Evolutionary conservation across 305 asterid species (phyloP), one percentile per base, ranked within the genome.

Genomic region (Fraxinus xanthoxyloides): DNA sequence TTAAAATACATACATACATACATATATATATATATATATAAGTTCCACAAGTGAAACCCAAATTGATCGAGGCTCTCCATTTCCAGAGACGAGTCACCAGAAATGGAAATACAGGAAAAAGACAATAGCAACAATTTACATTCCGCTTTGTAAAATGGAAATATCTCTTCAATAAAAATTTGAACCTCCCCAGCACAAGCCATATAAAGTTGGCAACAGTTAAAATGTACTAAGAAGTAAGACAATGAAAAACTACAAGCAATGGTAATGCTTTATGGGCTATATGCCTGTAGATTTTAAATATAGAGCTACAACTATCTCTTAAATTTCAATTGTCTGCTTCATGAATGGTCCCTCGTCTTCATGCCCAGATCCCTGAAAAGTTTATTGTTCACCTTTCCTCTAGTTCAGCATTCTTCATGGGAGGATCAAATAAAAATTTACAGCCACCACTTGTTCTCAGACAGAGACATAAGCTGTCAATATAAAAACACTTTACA

Each of bases 391-490:
- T 34, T 72, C 51, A 24, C 70, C 19, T 76, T 59, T 46, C 35
- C 36, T 69, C 19, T 12, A 81, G 69, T 32, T 77, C 81, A 56
- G 36, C 84, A 46, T 21, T 43, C 83, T 79, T 77, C 67, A 24
- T 72, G 23, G 63, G 32, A 43, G 36, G 48, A 79, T 54, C 76
- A 77, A 82, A 65, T 63, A 26, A 7, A 46, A 7, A 13, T 63
- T 88, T 89, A 90, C 76, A 82, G 67, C 89, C 92, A 91, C 91
- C 93, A 84, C 84, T 90, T 92, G 85, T 83, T 90, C 86, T 91
- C 93, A 0, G 94, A 92, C 87, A 93, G 83, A 19, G 98, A 90
- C 65, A 91, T 82, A 76, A 92, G 97, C 95, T 92, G 97, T 86
- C 85, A 79, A 59, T 73, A 40, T 13, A 2, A 81, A 67, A 75